Evolutionary conservation across 345 rosid genomes (phyloP).

Genomic region (Barbarea vulgaris): DNA sequence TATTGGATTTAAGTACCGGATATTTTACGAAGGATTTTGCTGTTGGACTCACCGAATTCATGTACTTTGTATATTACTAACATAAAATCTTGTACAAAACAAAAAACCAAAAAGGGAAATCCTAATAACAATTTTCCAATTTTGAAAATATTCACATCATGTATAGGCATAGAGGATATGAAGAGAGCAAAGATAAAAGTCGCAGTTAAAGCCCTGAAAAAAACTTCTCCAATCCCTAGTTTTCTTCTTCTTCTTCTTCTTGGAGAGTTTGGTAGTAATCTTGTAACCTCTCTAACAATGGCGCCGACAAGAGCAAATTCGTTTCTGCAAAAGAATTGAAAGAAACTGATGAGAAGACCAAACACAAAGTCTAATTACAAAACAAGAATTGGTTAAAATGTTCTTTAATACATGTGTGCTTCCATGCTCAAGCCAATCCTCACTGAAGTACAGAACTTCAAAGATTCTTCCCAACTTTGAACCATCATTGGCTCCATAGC

Average conservation of each 20-base stretch:
- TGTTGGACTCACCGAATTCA: no score
- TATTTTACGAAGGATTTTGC: no score
- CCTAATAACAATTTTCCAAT: background rate
- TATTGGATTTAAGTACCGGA: no score
- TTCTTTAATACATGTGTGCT: background rate
- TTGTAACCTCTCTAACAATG: conserved; percentile 10
- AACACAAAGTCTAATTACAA: conserved; percentile 4
- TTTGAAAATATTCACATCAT: background rate
- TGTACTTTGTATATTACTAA: no score
- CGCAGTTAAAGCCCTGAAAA: conserved; percentile 1
- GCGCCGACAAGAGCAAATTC: conserved; percentile 25
- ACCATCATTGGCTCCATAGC: background rate
- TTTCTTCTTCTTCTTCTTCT: conserved; percentile 19
- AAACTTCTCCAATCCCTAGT: conserved; percentile 10
- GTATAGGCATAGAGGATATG: conserved; percentile 7
- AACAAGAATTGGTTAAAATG: background rate
- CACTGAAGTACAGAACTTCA: background rate
- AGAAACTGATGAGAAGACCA: background rate
- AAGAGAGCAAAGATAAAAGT: conserved; percentile 1
- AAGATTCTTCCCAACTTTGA: conserved; percentile 7
- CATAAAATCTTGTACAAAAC: background rate
- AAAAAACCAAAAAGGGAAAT: background rate
- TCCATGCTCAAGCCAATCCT: background rate
- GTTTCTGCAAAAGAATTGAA: conserved; percentile 9
- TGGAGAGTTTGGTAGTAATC: conserved; percentile 1